Evolutionary conservation across 257 asterid genomes (phyloP).

Genomic region (Nicotiana undulata): DNA sequence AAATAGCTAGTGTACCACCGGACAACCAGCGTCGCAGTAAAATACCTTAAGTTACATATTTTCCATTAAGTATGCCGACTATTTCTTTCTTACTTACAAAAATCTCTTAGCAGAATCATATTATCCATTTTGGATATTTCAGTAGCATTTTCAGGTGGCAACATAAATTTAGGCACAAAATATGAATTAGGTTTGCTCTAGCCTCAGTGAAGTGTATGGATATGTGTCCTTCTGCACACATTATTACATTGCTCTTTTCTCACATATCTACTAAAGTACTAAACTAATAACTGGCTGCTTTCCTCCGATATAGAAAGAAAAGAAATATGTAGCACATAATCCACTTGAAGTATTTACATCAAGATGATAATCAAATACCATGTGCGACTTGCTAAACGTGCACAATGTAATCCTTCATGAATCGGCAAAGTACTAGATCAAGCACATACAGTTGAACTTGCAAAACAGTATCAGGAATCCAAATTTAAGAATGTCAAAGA

Average conservation of each 20-base stretch:
- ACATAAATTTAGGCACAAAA: not conserved
- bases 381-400: not conserved
- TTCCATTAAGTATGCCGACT: not conserved
- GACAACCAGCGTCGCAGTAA: not conserved
- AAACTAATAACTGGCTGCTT: not conserved
- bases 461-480: not conserved
- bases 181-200: not conserved
- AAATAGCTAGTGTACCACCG: not conserved
- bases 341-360: not conserved
- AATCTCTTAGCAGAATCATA: not conserved
- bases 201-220: not conserved
- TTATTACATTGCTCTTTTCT: not conserved
- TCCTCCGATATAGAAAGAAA: not conserved
- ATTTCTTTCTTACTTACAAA: slow-evolving; percentile 1
- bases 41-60: not conserved
- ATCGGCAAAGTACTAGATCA: not conserved
- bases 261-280: not conserved
- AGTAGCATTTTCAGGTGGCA: not conserved
- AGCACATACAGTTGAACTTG: not conserved
- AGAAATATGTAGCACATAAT: not conserved
- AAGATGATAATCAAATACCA: slow-evolving; percentile 1
- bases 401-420: not conserved
- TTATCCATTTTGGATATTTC: not conserved
- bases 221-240: not conserved
- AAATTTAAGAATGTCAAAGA: not conserved